Conservation (phyloP, 1,284 basidiomycete species). For the Psilocybe mexicana region DNA sequence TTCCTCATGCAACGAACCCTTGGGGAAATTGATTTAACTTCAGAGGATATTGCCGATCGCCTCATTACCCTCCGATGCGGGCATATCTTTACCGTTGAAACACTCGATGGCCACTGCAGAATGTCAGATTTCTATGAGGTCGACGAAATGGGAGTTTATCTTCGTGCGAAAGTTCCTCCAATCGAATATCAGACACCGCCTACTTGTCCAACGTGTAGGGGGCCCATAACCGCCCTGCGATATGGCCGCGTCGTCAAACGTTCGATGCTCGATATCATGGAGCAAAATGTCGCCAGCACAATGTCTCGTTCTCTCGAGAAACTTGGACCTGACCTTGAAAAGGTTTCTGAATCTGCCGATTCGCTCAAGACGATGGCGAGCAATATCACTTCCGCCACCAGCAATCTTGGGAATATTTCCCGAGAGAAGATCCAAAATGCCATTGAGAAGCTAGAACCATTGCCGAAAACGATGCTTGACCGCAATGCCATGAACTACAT, state of each 20-base stretch:
- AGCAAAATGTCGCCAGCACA: not conserved
- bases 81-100: not conserved
- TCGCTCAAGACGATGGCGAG: not conserved
- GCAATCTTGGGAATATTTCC: not conserved
- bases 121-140: not conserved
- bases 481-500: not conserved
- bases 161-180: not conserved
- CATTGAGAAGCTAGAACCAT: not conserved
- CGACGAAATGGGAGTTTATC: not conserved
- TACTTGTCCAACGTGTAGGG: not conserved
- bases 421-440: not conserved
- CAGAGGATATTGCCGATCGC: not conserved
- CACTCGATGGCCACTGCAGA: not conserved
- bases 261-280: not conserved
- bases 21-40: not conserved
- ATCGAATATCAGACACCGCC: not conserved
- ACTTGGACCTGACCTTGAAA: not conserved
- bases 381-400: not conserved
- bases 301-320: constrained; percentile 1
- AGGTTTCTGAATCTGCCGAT: not conserved
- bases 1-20: not conserved
- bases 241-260: constrained; percentile 1
- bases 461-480: not conserved
- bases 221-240: not conserved
- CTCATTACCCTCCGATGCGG: not conserved